Percentiles rank a stretch among this genome's conserved stretches.
phyloP scores from a whole-genome alignment of 2,329 filamentous ascomycete genomes.

The Nemania diffusa region DNA sequence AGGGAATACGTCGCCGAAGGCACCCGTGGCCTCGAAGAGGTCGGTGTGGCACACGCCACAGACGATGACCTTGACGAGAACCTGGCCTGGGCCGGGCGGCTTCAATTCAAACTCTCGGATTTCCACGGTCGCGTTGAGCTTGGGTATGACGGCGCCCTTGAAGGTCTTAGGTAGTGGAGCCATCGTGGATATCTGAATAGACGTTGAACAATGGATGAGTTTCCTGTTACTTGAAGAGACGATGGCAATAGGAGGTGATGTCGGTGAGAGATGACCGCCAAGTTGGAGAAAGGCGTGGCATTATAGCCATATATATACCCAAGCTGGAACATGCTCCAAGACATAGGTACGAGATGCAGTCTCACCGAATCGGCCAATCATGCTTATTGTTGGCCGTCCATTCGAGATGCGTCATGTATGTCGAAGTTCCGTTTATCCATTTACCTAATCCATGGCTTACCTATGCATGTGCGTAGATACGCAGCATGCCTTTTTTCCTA shows the following conservation, averaged over 20 bases:
- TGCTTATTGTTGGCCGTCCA: not conserved
- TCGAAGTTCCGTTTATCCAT: not conserved
- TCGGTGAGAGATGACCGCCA: not conserved
- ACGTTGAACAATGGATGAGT: not conserved
- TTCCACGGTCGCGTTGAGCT: slow-evolving; percentile 61
- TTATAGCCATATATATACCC: not conserved
- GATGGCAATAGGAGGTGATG: slow-evolving; percentile 6
- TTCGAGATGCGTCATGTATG: slow-evolving; percentile 5
- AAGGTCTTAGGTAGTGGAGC: slow-evolving; percentile 69
- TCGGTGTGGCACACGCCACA: slow-evolving; percentile 79
- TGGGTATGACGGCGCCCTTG: slow-evolving; percentile 71
- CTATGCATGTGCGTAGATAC: no score
- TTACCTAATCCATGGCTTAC: no score
- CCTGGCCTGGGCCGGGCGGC: slow-evolving; percentile 64
- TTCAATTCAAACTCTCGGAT: slow-evolving; percentile 70
- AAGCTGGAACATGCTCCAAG: not conserved
- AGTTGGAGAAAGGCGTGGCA: not conserved
- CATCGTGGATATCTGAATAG: slow-evolving; percentile 33
- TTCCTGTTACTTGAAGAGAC: not conserved
- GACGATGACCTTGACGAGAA: slow-evolving; percentile 77
- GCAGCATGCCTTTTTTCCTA: no score
- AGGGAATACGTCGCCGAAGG: slow-evolving; percentile 67
- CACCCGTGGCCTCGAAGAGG: slow-evolving; percentile 57
- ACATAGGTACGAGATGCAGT: not conserved
- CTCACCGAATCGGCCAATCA: not conserved